Evolutionary conservation across 208 protist species (phyloP), one percentile per base, ranked within the genome.

Genomic region (Novymonas esmeraldas): DNA sequence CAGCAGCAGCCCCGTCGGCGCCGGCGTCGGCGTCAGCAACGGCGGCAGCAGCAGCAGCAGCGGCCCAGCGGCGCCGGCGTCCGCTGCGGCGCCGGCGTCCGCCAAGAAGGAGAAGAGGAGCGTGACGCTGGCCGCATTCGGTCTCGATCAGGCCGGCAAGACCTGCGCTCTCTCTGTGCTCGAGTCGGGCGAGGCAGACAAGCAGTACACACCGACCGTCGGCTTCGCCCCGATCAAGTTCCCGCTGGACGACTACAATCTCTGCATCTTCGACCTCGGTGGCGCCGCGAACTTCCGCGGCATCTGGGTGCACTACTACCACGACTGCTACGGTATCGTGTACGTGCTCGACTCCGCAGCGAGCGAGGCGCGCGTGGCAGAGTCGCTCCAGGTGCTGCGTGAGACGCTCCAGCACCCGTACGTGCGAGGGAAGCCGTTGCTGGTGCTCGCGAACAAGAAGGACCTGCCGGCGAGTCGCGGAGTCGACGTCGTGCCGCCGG

Each of bases 401-500:
- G 65, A 87, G 24, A 78, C 99, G 10, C 74, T 99, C 22, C 64
- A 84, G 51, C 91, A 98, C 73, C 85, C 92, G 73, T 92, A 98
- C 54, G 78, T 99, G 3, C 79, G 89, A 26, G 98, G 98, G 20
- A 99, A 99, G 48, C 98, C 98, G n/a, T 62, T 99, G 28, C 82
- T 99, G 3, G 84, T 99, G 34, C 96, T 99, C 36, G 98, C 98
- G 22, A 99, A 99, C 85, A 99, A 99, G 89, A 98, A 99, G 79
- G 99, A 99, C 79, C 70, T 99, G 22, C 65, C 79, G 16, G 88
- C 83, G 6, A 79, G 94, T 18, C 72, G 97, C 33, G 52, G 64
- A 11, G 84, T 87, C 0, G 85, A 65, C 0, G 73, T 98, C n/a
- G 83, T 99, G 42, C 72, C 83, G 28, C 69, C 95, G 46, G 78